phyloP scores from a whole-genome alignment of 78 protist genomes.

The Dictyostelium firmibasis region DNA sequence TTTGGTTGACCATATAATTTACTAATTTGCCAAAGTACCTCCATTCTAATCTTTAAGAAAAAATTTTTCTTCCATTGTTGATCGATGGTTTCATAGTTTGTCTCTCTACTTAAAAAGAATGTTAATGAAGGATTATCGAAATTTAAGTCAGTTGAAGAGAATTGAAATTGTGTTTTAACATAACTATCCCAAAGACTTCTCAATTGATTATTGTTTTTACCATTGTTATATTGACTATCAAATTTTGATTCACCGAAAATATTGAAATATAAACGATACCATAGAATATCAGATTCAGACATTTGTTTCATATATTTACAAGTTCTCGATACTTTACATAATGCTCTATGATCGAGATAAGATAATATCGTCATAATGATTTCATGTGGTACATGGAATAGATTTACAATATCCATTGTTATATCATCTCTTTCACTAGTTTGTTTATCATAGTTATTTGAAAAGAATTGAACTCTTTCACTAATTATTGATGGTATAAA shows the following conservation, averaged over 20 bases:
- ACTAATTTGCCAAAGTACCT: conserved; percentile 37
- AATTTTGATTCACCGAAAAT: conserved; percentile 18
- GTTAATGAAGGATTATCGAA: conserved; percentile 18
- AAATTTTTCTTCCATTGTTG: conserved; percentile 46
- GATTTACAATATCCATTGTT: background rate
- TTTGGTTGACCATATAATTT: conserved; percentile 11
- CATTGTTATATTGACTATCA: background rate
- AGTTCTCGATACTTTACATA: conserved; percentile 38
- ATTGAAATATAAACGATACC: conserved; percentile 35
- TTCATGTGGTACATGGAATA: conserved; percentile 27
- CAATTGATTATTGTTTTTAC: background rate
- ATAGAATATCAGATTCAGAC: conserved; percentile 23
- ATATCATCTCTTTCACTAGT: background rate
- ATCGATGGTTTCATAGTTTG: conserved; percentile 39
- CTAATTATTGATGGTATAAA: conserved; percentile 16
- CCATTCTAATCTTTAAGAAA: conserved; percentile 41
- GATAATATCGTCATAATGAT: conserved; percentile 21
- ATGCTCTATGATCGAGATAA: background rate
- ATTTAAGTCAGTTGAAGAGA: background rate
- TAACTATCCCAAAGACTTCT: conserved; percentile 28
- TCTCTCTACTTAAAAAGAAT: conserved; percentile 43
- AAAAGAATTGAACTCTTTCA: background rate
- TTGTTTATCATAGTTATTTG: conserved; percentile 5
- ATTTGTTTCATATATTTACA: conserved; percentile 39
- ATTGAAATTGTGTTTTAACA: conserved; percentile 34